Evolutionary conservation across 2,329 filamentous ascomycete genomes (phyloP), one percentile per base, ranked within the genome.

Genomic region (Elsinoe batatas): DNA sequence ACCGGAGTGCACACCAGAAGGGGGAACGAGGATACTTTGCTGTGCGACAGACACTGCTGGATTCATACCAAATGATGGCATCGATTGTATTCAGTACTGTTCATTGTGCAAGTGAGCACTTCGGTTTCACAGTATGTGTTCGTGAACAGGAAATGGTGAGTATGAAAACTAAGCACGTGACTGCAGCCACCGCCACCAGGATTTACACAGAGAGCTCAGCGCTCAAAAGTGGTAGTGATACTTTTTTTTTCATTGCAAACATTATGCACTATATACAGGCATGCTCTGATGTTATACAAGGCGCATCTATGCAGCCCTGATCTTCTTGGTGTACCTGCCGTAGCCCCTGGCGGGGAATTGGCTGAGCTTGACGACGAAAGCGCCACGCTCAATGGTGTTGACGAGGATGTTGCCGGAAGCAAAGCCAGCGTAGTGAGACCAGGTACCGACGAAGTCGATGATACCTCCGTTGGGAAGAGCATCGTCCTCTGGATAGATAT

Each of bases 321-420:
- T 51, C 33, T 51, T 51, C 47, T 51, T 51, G 47, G 47, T 51
- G 47, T 51, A 51, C 47, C 37, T 51, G 32, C 47, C 47, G 33
- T 51, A 51, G 13, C 47, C 47, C 47, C 17, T 54, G 33, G 38
- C 36, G 26, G 26, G 43, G 30, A 58, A 56, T 20, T 56, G 38
- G 40, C 32, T 53, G 42, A 58, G 57, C 68, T 76, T 79, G 7
- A 79, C 68, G 3, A 74, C 69, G 50, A 74, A 79, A 5, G 71
- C 70, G 50, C 77, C 77, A 5, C 76, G 67, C 65, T 79, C 76
- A 56, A 79, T 79, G 2, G 72, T 76, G 65, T 79, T 78, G 59
- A 79, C 63, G 10, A 79, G 70, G 56, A 79, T 71, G 60, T 72
- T 73, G 1, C 76, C 77, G 1, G 70, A 74, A 61, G 71, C 71